Conservation (phyloP, 345 rosid genomes). For the Isatis tinctoria region DNA sequence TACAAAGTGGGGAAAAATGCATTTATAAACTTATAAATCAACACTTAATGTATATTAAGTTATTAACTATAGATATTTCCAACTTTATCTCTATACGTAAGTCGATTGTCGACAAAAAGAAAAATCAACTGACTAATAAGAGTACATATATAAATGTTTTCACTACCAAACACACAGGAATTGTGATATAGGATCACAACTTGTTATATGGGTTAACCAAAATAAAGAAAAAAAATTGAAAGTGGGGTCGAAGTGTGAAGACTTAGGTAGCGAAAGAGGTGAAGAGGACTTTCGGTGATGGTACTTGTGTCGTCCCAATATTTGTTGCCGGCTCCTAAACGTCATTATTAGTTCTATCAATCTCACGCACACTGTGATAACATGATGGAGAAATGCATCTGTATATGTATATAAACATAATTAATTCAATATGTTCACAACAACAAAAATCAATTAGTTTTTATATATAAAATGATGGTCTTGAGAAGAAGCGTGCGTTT, state of each 20-base stretch:
- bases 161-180: neutral
- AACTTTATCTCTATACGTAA: neutral
- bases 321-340: conserved; percentile 4
- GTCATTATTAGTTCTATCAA: conserved; percentile 6
- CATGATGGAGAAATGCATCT: conserved; percentile 11
- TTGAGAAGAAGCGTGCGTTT: conserved; percentile 34
- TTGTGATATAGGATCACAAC: neutral
- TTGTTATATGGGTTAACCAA: neutral
- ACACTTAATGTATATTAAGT: neutral
- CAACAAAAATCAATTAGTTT: neutral
- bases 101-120: neutral
- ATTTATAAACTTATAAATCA: conserved; percentile 2
- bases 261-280: conserved; percentile 5
- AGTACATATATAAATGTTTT: neutral
- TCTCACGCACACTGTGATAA: neutral
- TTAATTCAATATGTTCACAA: neutral
- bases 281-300: conserved; percentile 29
- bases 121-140: neutral
- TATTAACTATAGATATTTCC: too few species aligned
- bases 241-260: conserved; percentile 13
- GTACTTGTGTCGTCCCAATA: conserved; percentile 25
- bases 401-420: neutral
- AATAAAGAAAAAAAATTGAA: neutral
- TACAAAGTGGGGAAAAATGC: conserved; percentile 1
- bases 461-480: conserved; percentile 16